Evolutionary conservation across 768 basidiomycete species (phyloP).

Genomic region (Sarcodon aspratus): DNA sequence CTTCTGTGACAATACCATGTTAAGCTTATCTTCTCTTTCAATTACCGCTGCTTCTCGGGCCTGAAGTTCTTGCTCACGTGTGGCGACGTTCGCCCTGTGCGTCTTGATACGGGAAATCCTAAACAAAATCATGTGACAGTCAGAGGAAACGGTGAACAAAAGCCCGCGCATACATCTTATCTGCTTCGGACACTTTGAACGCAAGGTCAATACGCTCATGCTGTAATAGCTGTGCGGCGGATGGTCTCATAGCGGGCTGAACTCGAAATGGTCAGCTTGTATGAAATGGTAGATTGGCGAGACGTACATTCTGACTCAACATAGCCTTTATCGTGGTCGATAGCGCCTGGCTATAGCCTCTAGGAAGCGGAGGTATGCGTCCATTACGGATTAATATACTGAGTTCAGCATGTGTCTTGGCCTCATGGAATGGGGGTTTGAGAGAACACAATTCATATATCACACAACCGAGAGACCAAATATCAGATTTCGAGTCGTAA

Average conservation of each 20-base stretch:
- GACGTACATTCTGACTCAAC: conserved; percentile 55
- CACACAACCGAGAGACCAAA: conserved; percentile 96
- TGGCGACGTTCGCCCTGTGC: conserved; percentile 42
- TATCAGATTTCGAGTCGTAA: conserved; percentile 97
- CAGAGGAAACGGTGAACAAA: background rate
- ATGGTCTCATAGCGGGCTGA: conserved; percentile 81
- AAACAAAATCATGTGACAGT: background rate
- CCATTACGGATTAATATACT: conserved; percentile 78
- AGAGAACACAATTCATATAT: conserved; percentile 94
- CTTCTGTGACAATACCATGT: conserved; percentile 36
- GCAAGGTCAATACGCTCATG: conserved; percentile 68
- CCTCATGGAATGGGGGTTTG: conserved; percentile 89
- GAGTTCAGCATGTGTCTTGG: conserved; percentile 80
- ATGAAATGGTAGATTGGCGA: background rate
- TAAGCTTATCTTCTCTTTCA: conserved; percentile 45
- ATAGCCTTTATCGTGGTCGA: conserved; percentile 74
- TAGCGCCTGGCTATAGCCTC: conserved; percentile 68
- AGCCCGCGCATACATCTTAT: conserved; percentile 51
- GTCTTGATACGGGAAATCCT: conserved; percentile 58
- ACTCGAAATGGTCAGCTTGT: conserved; percentile 1
- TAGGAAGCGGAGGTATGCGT: conserved; percentile 83
- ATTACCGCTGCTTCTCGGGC: conserved; percentile 41
- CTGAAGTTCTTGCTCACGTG: conserved; percentile 55
- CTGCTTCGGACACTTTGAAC: conserved; percentile 62
- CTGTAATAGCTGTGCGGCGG: conserved; percentile 68